A percentile compares a stretch with the other conserved stretches of the same genome.
These are phyloP conservation scores for Gentiana straminea DNA, from an alignment of 257 asterid species.

Conservation along the genomic window DNA sequence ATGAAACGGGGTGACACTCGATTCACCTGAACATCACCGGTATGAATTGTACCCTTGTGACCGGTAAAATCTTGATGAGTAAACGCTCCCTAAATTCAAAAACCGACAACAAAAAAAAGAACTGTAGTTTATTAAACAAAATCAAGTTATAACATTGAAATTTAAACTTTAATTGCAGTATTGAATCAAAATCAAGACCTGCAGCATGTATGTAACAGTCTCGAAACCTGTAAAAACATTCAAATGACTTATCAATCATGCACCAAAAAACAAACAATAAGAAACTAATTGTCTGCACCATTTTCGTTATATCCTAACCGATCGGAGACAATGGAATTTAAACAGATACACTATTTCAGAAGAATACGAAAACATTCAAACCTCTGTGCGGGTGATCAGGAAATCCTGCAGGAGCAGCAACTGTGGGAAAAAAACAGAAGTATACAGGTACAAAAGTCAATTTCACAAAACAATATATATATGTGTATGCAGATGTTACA, in stretches of 20 bases:
- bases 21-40: conserved; percentile 87
- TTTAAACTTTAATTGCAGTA: no score
- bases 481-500: no score
- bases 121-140: no score
- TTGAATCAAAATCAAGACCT: conserved; percentile 22
- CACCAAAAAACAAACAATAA: no score
- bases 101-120: background rate
- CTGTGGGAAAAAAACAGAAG: conserved; percentile 25
- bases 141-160: no score
- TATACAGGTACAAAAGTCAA: no score
- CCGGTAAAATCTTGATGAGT: conserved; percentile 95
- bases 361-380: conserved; percentile 11
- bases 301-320: no score
- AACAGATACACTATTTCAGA: background rate
- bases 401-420: conserved; percentile 90
- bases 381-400: conserved; percentile 99
- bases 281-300: no score
- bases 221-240: conserved; percentile 54
- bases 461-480: no score
- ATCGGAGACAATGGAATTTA: no score
- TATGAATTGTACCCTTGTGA: conserved; percentile 67
- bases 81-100: conserved; percentile 48
- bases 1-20: no score
- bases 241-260: no score
- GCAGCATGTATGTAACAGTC: conserved; percentile 80